Base-by-base conservation (phyloP, 345 rosid species). In the Ricinus communis region DNA sequence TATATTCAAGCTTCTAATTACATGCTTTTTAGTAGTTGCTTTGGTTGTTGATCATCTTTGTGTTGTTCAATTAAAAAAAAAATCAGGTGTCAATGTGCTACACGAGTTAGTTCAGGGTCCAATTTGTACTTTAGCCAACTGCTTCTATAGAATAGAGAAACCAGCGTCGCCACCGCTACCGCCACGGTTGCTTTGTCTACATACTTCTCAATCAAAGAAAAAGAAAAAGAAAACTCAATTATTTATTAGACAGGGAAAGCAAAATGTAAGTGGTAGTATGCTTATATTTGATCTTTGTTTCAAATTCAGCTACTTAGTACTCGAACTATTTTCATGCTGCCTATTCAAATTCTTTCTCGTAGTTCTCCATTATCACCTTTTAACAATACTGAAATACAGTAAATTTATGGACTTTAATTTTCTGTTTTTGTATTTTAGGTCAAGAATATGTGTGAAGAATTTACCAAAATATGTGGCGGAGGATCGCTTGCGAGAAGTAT, bases 391-490 rank as follows among this genome's bases (percentile, higher is more conserved):
- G 4, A 11, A 13, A 1, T n/a, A n/a, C n/a, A n/a, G n/a, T n/a
- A n/a, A n/a, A n/a, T n/a, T n/a, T n/a, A n/a, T n/a, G n/a, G n/a
- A n/a, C n/a, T n/a, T n/a, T n/a, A n/a, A n/a, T n/a, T n/a, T n/a
- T n/a, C n/a, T n/a, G n/a, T 49, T 45, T 45, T 45, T 64, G 38
- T 53, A 54, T 31, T 49, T 64, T 57, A 77, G 97, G 99, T 92
- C 99, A 19, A 84, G 97, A 65, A 89, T 95, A 22, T 87, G 91
- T 64, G 91, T 92, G 61, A 95, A 92, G 82, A 88, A 83, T 79
- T 81, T 95, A 71, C 93, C 99, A 5, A 89, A 84, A 69, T 74
- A 83, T 68, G 83, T 86, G 56, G 72, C 74, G 14, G 97, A 85
- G 82, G 90, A 84, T 63, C 87, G 87, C 25, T 82, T 95, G 38